These are phyloP conservation scores for Volutella citrinella DNA, from an alignment of 2,329 filamentous ascomycete genomes.

Conservation along the genomic window DNA sequence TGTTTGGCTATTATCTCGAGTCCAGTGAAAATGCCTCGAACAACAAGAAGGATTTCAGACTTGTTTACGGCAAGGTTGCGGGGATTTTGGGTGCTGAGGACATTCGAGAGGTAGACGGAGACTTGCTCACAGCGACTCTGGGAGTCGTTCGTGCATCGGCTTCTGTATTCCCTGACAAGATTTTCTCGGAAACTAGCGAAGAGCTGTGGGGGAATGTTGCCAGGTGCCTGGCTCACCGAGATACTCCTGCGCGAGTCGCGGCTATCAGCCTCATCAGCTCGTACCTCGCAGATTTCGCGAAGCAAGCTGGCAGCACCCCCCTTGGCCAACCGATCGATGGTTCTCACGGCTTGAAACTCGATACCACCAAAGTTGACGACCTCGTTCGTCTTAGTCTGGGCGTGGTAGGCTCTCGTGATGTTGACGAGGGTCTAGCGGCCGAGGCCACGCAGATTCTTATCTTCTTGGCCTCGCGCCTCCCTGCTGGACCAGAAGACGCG, in stretches of 20 bases:
- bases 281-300: conserved; percentile 79
- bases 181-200: conserved; percentile 58
- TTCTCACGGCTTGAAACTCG: conserved; percentile 67
- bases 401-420: conserved; percentile 57
- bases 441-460: conserved; percentile 79
- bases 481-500: conserved; percentile 33
- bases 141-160: conserved; percentile 66
- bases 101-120: conserved; percentile 56
- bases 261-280: conserved; percentile 70
- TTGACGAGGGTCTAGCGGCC: conserved; percentile 72
- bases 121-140: conserved; percentile 72
- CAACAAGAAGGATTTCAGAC: conserved; percentile 65
- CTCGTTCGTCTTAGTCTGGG: conserved; percentile 49
- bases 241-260: conserved; percentile 72
- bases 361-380: conserved; percentile 60
- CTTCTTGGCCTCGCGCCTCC: conserved; percentile 67
- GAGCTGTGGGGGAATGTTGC: conserved; percentile 71
- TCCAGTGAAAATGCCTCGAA: conserved; percentile 55
- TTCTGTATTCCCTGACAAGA: conserved; percentile 60
- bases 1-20: conserved; percentile 82
- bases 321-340: conserved; percentile 60
- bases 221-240: conserved; percentile 67
- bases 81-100: conserved; percentile 54
- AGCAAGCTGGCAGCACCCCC: conserved; percentile 48
- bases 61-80: conserved; percentile 55